phyloP scores from a whole-genome alignment of 306 rosid species.

The Vigna hirtella region DNA sequence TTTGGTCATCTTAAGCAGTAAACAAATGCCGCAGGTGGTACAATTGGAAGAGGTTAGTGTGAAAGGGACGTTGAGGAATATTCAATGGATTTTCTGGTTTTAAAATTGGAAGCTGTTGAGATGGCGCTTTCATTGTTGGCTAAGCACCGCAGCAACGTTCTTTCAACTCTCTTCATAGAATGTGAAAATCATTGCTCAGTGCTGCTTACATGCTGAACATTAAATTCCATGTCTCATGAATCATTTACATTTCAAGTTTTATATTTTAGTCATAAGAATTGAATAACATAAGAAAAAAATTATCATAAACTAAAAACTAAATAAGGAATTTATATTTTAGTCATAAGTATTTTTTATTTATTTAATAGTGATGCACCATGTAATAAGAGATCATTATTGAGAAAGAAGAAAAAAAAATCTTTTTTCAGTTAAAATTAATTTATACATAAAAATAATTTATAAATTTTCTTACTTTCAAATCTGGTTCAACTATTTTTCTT shows the following conservation, averaged over 20 bases:
- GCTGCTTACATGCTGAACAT: not conserved
- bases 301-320: too few relatives aligned
- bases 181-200: not conserved
- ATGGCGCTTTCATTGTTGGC: constrained; percentile 53
- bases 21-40: constrained; percentile 45
- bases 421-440: too few relatives aligned
- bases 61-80: constrained; percentile 54
- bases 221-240: not conserved
- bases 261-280: not conserved
- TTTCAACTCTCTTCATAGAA: constrained; percentile 26
- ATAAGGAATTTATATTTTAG: too few relatives aligned
- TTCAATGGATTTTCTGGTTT: constrained; percentile 35
- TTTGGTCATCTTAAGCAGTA: constrained; percentile 17
- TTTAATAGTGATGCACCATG: too few relatives aligned
- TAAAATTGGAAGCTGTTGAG: constrained; percentile 57
- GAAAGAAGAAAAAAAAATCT: too few relatives aligned
- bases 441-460: too few relatives aligned
- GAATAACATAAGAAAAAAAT: too few relatives aligned
- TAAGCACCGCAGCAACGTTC: constrained; percentile 38
- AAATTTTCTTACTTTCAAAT: not conserved
- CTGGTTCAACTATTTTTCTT: not conserved
- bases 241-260: not conserved
- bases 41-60: constrained; percentile 47
- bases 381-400: too few relatives aligned
- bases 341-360: too few relatives aligned